phyloP scores from a whole-genome alignment of 1,284 basidiomycete species.

The Puccinia horiana region DNA sequence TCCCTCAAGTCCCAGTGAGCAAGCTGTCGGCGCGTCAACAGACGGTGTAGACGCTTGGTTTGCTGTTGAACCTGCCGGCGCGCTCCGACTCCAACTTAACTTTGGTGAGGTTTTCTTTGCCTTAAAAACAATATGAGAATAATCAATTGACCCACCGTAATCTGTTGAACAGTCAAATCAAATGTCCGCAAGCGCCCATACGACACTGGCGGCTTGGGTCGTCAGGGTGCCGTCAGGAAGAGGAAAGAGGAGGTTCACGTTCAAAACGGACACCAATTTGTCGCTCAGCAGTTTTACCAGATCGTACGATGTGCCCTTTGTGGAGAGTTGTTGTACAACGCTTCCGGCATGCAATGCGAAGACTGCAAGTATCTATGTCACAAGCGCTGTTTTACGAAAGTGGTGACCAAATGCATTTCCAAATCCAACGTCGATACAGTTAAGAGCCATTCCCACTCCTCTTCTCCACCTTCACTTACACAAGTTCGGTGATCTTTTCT shows the following conservation, averaged over 20 bases:
- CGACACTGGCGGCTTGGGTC: slow-evolving; percentile 85
- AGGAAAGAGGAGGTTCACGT: slow-evolving; percentile 97
- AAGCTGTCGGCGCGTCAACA: slow-evolving; percentile 50
- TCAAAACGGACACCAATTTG: slow-evolving; percentile 99
- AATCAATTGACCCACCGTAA: neutral
- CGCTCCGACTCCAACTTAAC: slow-evolving; percentile 78
- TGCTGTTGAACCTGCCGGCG: slow-evolving; percentile 95
- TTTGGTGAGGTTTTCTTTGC: slow-evolving; percentile 67
- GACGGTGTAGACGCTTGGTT: slow-evolving; percentile 98
- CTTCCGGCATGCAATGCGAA: slow-evolving; percentile 96
- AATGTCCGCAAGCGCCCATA: slow-evolving; percentile 90
- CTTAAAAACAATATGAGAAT: neutral
- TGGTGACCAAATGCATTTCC: slow-evolving; percentile 98
- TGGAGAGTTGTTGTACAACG: slow-evolving; percentile 94
- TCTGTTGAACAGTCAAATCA: slow-evolving; percentile 75
- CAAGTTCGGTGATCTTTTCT: neutral
- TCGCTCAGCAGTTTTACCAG: slow-evolving; percentile 97
- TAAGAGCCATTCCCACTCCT: slow-evolving; percentile 49
- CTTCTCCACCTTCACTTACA: slow-evolving; percentile 58
- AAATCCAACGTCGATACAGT: slow-evolving; percentile 87
- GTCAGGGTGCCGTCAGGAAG: slow-evolving; percentile 96
- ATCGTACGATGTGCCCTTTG: slow-evolving; percentile 91
- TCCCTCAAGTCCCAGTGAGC: slow-evolving; percentile 20
- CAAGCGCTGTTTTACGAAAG: slow-evolving; percentile 98
- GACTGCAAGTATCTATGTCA: slow-evolving; percentile 99